phyloP scores from a whole-genome alignment of 805 yeast species.

The Ogataea methanolica region DNA sequence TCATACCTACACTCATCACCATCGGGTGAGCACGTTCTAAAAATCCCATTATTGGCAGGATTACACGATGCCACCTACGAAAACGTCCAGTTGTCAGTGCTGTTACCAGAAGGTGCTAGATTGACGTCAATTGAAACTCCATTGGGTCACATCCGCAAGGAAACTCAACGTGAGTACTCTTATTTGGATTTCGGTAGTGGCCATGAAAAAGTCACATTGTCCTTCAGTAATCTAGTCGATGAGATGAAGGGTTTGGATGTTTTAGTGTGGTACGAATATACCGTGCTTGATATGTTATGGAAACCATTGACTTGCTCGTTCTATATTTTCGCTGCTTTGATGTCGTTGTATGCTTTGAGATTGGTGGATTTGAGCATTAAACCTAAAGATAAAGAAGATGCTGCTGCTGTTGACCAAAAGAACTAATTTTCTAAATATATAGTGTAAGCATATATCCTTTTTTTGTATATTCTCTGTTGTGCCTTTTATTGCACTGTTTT shows the following conservation, averaged over 20 bases:
- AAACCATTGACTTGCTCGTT: conserved; percentile 68
- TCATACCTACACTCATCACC: conserved; percentile 43
- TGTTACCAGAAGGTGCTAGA: conserved; percentile 84
- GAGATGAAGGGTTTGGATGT: conserved; percentile 56
- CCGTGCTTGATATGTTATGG: conserved; percentile 44
- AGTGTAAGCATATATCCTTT: neutral
- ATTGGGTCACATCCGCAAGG: conserved; percentile 32
- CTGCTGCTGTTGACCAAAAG: neutral
- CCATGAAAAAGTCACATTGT: conserved; percentile 66
- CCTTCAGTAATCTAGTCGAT: conserved; percentile 61
- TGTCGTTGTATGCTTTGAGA: conserved; percentile 46
- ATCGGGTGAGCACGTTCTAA: conserved; percentile 50
- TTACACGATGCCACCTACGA: conserved; percentile 66
- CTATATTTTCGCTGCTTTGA: conserved; percentile 55
- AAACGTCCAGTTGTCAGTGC: conserved; percentile 52
- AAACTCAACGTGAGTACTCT: conserved; percentile 34
- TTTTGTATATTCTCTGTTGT: neutral
- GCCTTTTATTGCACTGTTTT: neutral
- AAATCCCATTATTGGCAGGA: conserved; percentile 70
- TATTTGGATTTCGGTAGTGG: conserved; percentile 75
- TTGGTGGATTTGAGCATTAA: conserved; percentile 38
- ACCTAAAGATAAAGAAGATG: conserved; percentile 5
- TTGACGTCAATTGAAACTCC: conserved; percentile 55
- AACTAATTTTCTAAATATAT: neutral
- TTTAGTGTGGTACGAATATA: conserved; percentile 58